A percentile compares a stretch with the other conserved stretches of the same genome.
Conservation (phyloP, 345 rosid genomes). For the Moricandia moricandioides region DNA sequence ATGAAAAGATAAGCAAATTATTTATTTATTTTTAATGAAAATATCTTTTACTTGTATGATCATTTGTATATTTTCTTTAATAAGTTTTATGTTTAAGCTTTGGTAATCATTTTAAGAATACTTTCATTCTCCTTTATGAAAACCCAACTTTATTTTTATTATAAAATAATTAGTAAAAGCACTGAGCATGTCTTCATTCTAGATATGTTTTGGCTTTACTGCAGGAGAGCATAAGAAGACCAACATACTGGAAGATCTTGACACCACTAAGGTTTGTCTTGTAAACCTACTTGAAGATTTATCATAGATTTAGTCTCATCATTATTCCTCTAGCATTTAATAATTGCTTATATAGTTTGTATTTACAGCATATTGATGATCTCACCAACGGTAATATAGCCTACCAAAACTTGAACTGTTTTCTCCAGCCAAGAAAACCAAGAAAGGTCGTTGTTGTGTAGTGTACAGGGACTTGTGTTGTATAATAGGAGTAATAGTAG, state of each 20-base stretch:
- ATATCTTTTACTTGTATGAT: neutral
- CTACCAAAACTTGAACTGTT: neutral
- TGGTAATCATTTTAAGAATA: neutral
- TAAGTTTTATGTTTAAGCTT: neutral
- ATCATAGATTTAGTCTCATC: neutral
- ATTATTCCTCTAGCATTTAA: neutral
- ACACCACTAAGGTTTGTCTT: slow-evolving; percentile 29
- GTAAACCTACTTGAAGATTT: slow-evolving; percentile 9
- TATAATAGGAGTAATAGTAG: slow-evolving; percentile 12
- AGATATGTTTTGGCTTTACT: slow-evolving; percentile 21
- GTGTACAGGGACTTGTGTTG: neutral
- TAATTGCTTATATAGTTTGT: neutral
- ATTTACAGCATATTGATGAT: slow-evolving; percentile 4
- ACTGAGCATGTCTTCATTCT: slow-evolving; percentile 15
- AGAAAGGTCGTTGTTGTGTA: neutral
- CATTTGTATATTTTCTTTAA: neutral
- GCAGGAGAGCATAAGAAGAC: slow-evolving; percentile 15
- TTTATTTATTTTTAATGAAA: no score
- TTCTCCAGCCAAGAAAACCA: neutral
- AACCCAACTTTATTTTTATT: neutral
- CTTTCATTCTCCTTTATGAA: neutral
- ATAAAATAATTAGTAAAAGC: neutral
- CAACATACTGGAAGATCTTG: slow-evolving; percentile 7
- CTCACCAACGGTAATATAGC: neutral
- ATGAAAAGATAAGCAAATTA: no score